Base-by-base conservation (phyloP, 2,329 filamentous ascomycete genomes). In the Penicillium sp. region DNA sequence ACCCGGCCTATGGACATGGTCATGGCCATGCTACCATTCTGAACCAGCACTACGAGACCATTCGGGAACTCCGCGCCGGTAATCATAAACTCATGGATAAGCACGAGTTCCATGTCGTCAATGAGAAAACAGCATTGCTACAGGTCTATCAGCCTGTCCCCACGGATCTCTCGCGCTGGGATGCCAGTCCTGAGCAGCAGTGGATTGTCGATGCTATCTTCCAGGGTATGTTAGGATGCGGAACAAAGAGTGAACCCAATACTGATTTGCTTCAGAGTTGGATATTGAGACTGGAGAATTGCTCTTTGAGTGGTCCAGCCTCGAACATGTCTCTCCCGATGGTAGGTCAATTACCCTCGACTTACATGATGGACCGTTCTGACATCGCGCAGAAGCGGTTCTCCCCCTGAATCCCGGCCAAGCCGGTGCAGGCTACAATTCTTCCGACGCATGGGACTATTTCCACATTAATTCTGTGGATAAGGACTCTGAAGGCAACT, bases 281-380 rank as follows among this genome's bases (percentile, higher is more conserved):
- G 77, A 84, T 52, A 79, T 83, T 39, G 73, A 79, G 23, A 84
- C 79, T 2, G 81, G 81, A 2, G 72, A 78, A 38, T 67, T 85
- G 3, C 57, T 84, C 10, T 85, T 85, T 58, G 82, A 85, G 60
- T 85, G 83, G 83, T 76, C 75, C 29, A 80, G 79, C 58, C 68
- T 84, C 9, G 81, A 84, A 53, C 79, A 84, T 65, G 73, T 83
- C n/a, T 72, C 76, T 40, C 80, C 79, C 1, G 73, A 76, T 38
- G 76, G 79, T 73, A 72, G 65, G 65, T 70, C 5, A 6, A 6
- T 57, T 40, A 2, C 29, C 34, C 13, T 16, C 34, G 26, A 30
- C 43, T 11, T 45, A 42, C 40, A 58, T 46, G 39, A 56, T 13
- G 23, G n/a, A 36, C 10, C 10, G 16, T 10, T 16, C 51, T 34